Evolutionary conservation across 2,329 filamentous ascomycete genomes (phyloP).

Genomic region (Parascedosporium putredinis): DNA sequence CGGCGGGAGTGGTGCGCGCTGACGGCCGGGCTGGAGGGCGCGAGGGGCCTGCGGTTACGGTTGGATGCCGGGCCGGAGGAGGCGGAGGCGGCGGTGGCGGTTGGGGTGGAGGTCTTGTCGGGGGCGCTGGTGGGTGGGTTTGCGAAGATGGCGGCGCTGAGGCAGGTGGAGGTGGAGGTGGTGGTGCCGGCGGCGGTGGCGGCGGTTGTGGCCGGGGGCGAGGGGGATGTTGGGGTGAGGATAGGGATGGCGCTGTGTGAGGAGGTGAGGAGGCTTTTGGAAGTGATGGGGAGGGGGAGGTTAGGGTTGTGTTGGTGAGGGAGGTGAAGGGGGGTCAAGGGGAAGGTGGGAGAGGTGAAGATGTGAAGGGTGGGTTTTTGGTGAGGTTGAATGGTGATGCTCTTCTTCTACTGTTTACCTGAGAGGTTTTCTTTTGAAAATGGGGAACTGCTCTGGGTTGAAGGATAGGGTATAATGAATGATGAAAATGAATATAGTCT

Average conservation of each 20-base stretch:
- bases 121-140: background rate
- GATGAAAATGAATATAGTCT: too few species aligned
- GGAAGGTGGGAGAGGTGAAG: background rate
- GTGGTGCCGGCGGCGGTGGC: too few species aligned
- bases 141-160: background rate
- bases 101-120: background rate
- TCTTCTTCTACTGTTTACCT: background rate
- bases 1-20: too few species aligned
- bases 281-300: background rate
- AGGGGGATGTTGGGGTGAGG: slow-evolving; percentile 12
- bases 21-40: too few species aligned
- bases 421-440: too few species aligned
- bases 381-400: too few species aligned
- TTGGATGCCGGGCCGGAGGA: slow-evolving; percentile 13
- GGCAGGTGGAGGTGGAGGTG: slow-evolving; percentile 12
- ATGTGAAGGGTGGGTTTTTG: background rate
- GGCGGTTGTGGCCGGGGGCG: too few species aligned
- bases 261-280: slow-evolving; percentile 9
- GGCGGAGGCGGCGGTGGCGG: slow-evolving; percentile 7
- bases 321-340: background rate
- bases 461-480: too few species aligned
- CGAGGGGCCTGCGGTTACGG: background rate
- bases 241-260: slow-evolving; percentile 12
- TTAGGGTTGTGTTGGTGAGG: background rate
- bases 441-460: too few species aligned